Base-by-base conservation (phyloP, 2,329 filamentous ascomycete species). In the Aspergillus novoparasiticus region DNA sequence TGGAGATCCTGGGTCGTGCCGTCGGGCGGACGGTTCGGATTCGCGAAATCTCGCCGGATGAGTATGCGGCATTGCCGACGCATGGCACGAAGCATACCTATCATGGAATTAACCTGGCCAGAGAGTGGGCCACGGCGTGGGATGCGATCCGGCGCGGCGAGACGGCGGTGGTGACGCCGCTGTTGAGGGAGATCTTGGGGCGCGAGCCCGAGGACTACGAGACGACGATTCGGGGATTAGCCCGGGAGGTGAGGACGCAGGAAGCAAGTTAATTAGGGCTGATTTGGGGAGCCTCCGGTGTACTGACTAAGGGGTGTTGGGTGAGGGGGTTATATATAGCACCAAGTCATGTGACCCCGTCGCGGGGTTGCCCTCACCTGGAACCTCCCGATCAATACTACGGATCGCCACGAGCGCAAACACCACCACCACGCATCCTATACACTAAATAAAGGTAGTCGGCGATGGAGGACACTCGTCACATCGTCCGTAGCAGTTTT, bases 71-170 rank as follows among this genome's bases (percentile, higher is more conserved):
- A 59, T 69, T 79, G 57, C 75, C 78, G 50, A 76, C 79, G 66
- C 75, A 81, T 58, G 71, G 73, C 36, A 75, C 76, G n/a, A 72
- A 71, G 50, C 72, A 74, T 64, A 77, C 72, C 3, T 78, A 76
- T 54, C 72, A 75, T 51, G 75, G 76, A 10, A 68, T 74, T 16
- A 67, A 78, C 61, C 60, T 78, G 36, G 78, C 81, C 32, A 71
- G 72, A 59, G 79, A 80, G n/a, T 85, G 82, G 82, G 75, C 81
- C 21, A 81, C 81, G 1, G 80, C 81, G 2, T 84, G 81, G 79
- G 78, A 81, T 32, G 82, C 75, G 0, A 81, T 85, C 45, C 68
- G 70, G 3, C 69, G 66, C 0, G 82, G 82, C 0, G 82, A 84
- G 73, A 75, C 80, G 11, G 78, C 79, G 1, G 75, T 79, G 23